Evolutionary conservation across 345 rosid genomes (phyloP), one percentile per base, ranked within the genome.

Genomic region (Pistacia atlantica): DNA sequence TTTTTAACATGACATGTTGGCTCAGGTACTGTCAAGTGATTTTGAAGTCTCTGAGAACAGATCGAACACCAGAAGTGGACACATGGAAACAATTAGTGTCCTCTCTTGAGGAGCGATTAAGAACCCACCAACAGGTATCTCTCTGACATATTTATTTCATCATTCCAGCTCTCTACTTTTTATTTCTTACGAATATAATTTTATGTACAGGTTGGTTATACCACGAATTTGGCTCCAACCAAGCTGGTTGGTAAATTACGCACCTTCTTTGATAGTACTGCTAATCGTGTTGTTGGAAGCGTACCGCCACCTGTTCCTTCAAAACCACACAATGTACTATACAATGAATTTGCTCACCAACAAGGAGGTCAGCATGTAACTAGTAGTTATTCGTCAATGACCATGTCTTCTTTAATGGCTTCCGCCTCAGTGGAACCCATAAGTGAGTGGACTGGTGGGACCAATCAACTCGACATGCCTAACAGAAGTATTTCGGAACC

Each of bases 11-110:
- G 58, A 69, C 63, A 51, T 57, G 57, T 74, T 57, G 75, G 68
- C 22, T 63, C 81, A 92, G 97, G 84, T 92, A 92, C 75, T 92
- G 97, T 78, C 97, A 92, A 79, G 90, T 90, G 69, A 80, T 90
- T 75, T 78, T 80, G 72, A 92, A 86, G 82, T 86, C 91, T 77
- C 80, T 89, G 45, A 92, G 87, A 79, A 85, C 89, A 64, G 91
- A 89, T 18, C 89, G 90, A 83, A 59, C 89, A 55, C 82, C 89
- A 25, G 91, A 90, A 82, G 85, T 82, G 77, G 94, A 92, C 59
- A 82, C 78, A 20, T 92, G 87, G 94, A 90, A 83, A 77, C 89
- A 83, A 31, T 77, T 82, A 45, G 84, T 75, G 18, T 67, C 69
- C 33, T 87, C 91, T 70, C 91, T 92, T 73, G 97, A 92, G 80